phyloP scores from a whole-genome alignment of 2,329 filamentous ascomycete genomes.

The Pseudofabraea citricarpa region DNA sequence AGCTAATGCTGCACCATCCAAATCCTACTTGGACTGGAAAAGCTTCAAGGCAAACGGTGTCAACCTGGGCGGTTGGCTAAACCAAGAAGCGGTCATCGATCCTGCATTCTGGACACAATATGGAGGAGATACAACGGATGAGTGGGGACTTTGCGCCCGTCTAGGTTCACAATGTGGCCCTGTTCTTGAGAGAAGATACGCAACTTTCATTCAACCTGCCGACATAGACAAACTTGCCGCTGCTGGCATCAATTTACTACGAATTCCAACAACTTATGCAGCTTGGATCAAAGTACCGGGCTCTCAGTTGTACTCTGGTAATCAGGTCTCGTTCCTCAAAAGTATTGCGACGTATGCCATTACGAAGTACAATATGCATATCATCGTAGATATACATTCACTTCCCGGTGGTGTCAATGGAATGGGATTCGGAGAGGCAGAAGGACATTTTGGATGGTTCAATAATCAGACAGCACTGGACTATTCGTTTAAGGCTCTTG shows the following conservation, averaged over 20 bases:
- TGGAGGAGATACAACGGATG: constrained; percentile 16
- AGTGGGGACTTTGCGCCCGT: constrained; percentile 28
- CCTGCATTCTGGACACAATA: constrained; percentile 12
- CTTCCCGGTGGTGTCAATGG: constrained; percentile 33
- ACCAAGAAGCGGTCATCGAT: constrained; percentile 26
- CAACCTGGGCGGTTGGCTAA: constrained; percentile 30
- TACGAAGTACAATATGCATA: constrained; percentile 33
- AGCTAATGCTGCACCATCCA: too few species aligned
- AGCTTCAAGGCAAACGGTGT: constrained; percentile 16
- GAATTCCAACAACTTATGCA: constrained; percentile 32
- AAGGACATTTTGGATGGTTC: constrained; percentile 30
- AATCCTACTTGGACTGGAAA: constrained; percentile 12
- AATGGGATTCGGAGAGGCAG: constrained; percentile 28
- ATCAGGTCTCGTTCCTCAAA: constrained; percentile 26
- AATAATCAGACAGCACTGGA: constrained; percentile 29
- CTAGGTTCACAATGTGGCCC: constrained; percentile 24
- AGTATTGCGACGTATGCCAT: constrained; percentile 31
- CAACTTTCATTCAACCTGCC: constrained; percentile 21
- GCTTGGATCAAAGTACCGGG: constrained; percentile 32
- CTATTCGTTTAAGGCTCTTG: constrained; percentile 28
- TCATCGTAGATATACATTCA: constrained; percentile 37
- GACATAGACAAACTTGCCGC: constrained; percentile 29
- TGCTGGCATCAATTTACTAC: constrained; percentile 27
- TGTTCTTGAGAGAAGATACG: constrained; percentile 25
- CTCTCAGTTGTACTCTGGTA: constrained; percentile 27